phyloP scores from a whole-genome alignment of 2,329 filamentous ascomycete species.

The Epicoccum sorghinum region DNA sequence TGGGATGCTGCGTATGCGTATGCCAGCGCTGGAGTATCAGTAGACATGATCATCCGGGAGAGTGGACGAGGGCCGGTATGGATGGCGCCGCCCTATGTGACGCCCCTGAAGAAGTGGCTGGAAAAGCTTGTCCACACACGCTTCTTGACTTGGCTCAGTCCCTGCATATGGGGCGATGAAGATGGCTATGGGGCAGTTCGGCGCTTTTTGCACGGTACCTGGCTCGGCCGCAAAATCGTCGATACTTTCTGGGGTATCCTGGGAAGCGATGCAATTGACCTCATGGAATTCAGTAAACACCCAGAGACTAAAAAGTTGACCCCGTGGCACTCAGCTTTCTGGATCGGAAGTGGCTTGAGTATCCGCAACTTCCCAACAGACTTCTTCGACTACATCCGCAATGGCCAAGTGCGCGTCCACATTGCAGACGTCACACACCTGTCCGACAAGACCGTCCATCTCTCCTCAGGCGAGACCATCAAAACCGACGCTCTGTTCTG shows the following conservation, averaged over 20 bases:
- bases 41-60: conserved; percentile 65
- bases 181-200: conserved; percentile 64
- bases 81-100: conserved; percentile 67
- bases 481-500: conserved; percentile 60
- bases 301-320: conserved; percentile 50
- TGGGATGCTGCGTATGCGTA: conserved; percentile 68
- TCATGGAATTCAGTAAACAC: conserved; percentile 55
- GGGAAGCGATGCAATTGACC: conserved; percentile 58
- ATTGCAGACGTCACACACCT: conserved; percentile 61
- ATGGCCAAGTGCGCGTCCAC: conserved; percentile 61
- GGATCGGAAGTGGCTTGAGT: conserved; percentile 62
- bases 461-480: conserved; percentile 55
- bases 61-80: conserved; percentile 65
- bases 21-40: conserved; percentile 61
- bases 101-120: conserved; percentile 69
- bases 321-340: conserved; percentile 54
- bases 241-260: conserved; percentile 64
- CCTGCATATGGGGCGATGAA: conserved; percentile 72
- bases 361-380: conserved; percentile 66
- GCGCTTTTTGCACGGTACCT: conserved; percentile 63
- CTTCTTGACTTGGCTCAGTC: conserved; percentile 74
- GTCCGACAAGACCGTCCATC: conserved; percentile 55
- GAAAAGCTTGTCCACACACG: conserved; percentile 72
- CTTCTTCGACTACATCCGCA: conserved; percentile 62
- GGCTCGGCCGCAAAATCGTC: conserved; percentile 62